phyloP scores from a whole-genome alignment of 257 asterid genomes.

The Solanum pimpinellifolium region DNA sequence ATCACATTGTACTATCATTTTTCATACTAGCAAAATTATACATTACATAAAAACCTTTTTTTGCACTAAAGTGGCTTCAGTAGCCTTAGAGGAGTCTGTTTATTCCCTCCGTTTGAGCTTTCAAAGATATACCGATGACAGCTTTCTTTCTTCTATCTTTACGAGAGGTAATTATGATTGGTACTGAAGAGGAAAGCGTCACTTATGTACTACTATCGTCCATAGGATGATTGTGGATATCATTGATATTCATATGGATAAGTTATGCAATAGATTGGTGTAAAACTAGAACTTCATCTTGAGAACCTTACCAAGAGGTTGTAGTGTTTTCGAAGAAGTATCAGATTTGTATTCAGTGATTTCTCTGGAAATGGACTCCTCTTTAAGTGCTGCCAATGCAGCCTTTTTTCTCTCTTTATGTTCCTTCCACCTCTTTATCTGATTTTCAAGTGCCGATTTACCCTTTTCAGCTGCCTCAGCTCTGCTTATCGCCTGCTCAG shows the following conservation, averaged over 20 bases:
- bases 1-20: not conserved
- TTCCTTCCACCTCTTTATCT: constrained; percentile 43
- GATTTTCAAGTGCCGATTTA: constrained; percentile 34
- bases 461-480: constrained; percentile 73
- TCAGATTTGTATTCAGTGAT: not conserved
- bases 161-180: not conserved
- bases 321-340: constrained; percentile 25
- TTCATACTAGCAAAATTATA: not conserved
- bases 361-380: constrained; percentile 37
- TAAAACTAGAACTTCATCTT: constrained; percentile 44
- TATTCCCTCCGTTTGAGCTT: not conserved
- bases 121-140: not conserved
- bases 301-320: constrained; percentile 67
- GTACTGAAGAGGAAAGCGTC: not conserved
- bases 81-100: not conserved
- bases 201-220: not conserved
- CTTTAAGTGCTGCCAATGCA: constrained; percentile 36
- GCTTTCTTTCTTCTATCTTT: not conserved
- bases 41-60: not conserved
- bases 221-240: not conserved
- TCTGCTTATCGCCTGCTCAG: constrained; percentile 76
- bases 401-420: constrained; percentile 39
- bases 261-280: not conserved
- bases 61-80: not conserved
- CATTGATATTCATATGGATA: not conserved